Evolutionary conservation across 176 grass and related monocot species (phyloP), one percentile per base, ranked within the genome.

Genomic region (Dendrocalamus sinicus): DNA sequence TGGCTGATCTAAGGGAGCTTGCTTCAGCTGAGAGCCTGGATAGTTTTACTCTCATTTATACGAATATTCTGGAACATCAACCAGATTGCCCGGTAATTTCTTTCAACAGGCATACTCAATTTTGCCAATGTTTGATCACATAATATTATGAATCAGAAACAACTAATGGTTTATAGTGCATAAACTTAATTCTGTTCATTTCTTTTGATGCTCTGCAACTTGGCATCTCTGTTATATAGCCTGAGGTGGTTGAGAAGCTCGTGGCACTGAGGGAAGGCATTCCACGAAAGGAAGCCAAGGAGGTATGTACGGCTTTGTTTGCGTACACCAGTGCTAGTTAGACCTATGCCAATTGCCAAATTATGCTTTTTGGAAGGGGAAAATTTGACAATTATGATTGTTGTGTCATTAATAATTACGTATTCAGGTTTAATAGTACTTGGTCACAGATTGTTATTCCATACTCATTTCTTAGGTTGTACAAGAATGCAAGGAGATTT

Each of bases 201-300:
- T 73, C n/a, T 80, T 75, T 2, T 74, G 66, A 62, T 83, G 43
- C 35, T 44, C 65, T 86, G 47, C 59, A 64, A 89, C 44, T 71
- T 91, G 73, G 74, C 57, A 59, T 73, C 7, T 72, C 11, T 35
- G 28, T 58, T 86, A 73, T 92, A 50, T 85, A 99, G 97, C 71
- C 97, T 83, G 97, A 99, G 61, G 97, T 99, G 60, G 97, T 99
- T n/a, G 97, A 99, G 89, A 99, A 96, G 83, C 94, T 99, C 62
- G 94, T 99, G 83, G 97, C 88, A 35, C 35, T 99, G 77, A 82
- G 94, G 20, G 97, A 99, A 86, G 97, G 92, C 64, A 99, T 96
- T 80, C 97, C 97, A 81, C 79, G 87, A 53, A 99, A 96, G 79
- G 94, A 99, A 94, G 94, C 97, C 59, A 99, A 96, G 81, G 94